Percentiles rank a stretch among this genome's conserved stretches.
These are phyloP conservation scores for Naganishia randhawae DNA, from an alignment of 768 basidiomycete genomes.

Conservation along the genomic window DNA sequence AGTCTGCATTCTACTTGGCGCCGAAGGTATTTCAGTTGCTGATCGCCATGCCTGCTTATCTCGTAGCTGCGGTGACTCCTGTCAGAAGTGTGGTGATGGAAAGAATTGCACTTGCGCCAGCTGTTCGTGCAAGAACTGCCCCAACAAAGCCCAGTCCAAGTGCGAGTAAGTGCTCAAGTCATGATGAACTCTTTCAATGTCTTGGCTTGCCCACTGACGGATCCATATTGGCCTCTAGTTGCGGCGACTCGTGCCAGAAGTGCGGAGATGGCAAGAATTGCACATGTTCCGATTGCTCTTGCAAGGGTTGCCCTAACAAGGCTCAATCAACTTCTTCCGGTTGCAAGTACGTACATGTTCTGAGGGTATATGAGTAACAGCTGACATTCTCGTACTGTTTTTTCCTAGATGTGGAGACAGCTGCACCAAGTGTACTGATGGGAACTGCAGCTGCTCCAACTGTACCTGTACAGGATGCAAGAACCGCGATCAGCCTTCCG, in stretches of 20 bases:
- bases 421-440: constrained; percentile 5
- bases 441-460: constrained; percentile 7
- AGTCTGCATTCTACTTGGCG: neutral
- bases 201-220: too few relatives aligned
- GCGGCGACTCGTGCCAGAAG: constrained; percentile 13
- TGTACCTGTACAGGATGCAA: constrained; percentile 13
- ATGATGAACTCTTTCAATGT: too few relatives aligned
- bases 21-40: neutral
- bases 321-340: constrained; percentile 10
- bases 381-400: neutral
- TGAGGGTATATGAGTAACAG: neutral
- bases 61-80: constrained; percentile 8
- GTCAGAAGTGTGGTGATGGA: constrained; percentile 1
- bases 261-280: constrained; percentile 18
- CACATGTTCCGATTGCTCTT: constrained; percentile 12
- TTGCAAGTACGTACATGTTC: constrained; percentile 11
- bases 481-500: neutral
- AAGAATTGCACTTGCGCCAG: constrained; percentile 14
- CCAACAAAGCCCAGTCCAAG: neutral
- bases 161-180: constrained; percentile 25
- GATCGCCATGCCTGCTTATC: neutral
- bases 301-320: constrained; percentile 16
- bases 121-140: constrained; percentile 21
- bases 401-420: constrained; percentile 1
- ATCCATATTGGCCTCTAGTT: neutral